A percentile compares a stretch with the other conserved stretches of the same genome.
phyloP scores from a whole-genome alignment of 1,284 basidiomycete species.

The Gomphus sp. region DNA sequence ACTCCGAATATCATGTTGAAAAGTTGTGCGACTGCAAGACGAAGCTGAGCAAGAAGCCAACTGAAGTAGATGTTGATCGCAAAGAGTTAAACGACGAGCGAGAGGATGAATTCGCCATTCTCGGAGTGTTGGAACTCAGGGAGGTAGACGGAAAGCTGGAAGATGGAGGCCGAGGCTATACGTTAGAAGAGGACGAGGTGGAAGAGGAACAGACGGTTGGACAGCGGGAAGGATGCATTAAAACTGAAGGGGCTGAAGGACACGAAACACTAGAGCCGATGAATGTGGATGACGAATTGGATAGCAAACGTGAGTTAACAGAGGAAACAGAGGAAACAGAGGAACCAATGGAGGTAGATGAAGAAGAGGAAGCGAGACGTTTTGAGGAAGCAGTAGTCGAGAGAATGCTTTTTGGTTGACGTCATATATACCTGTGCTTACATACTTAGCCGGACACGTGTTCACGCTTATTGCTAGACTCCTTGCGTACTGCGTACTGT shows the following conservation, averaged over 20 bases:
- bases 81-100: conserved; percentile 25
- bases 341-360: conserved; percentile 17
- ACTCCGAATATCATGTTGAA: conserved; percentile 32
- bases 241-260: no score
- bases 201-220: not conserved
- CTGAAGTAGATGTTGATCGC: conserved; percentile 14
- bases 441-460: no score
- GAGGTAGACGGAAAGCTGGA: conserved; percentile 10
- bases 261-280: conserved; percentile 14
- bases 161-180: not conserved
- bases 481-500: not conserved
- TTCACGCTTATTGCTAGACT: no score
- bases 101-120: conserved; percentile 27
- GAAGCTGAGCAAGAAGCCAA: not conserved
- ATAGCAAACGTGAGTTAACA: no score
- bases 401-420: not conserved
- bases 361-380: conserved; percentile 18
- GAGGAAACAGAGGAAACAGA: no score
- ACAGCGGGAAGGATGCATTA: no score
- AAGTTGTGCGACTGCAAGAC: conserved; percentile 45
- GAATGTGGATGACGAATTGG: conserved; percentile 17
- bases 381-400: conserved; percentile 23
- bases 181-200: conserved; percentile 20
- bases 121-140: conserved; percentile 21
- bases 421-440: no score